Base-by-base conservation (phyloP, 495 filamentous ascomycete genomes). In the Tirmania nivea region DNA sequence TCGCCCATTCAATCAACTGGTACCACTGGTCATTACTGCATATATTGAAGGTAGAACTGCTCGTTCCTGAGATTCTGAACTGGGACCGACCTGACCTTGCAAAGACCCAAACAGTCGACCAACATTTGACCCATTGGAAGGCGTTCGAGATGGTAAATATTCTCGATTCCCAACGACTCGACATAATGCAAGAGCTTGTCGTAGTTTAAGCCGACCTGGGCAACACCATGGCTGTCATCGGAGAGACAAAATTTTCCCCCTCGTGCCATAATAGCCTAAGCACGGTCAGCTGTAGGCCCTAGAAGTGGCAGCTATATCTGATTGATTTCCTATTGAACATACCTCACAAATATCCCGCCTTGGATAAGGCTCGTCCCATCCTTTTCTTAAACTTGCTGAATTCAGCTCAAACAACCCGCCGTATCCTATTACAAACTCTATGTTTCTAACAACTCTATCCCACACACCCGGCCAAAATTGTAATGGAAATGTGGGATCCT, bases 351-450 rank as follows among this genome's bases (percentile, higher is more conserved):
- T 78, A 65, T 81, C 76, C 49, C 72, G 71, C 57, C 74, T 76
- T 1, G 90, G 90, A 74, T 96, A 97, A 49, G 89, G 84, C 70
- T 94, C 85, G 14, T 69, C 74, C 71, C 94, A 75, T 17, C 88
- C 90, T 71, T 96, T 96, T 62, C 90, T 73, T 67, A 95, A 64
- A 35, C 76, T 86, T 52, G 81, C 77, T 39, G 80, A 84, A 66
- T 96, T 97, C 60, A 93, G 68, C 73, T 97, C 90, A 42, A 96
- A 55, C 61, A 93, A 72, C 1, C 85, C 87, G 10, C 82, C 84
- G 63, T 93, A 86, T 50, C 63, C 71, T 19, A 69, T 74, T 49
- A 90, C 71, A 55, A 79, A 72, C 49, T 73, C 66, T 60, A 96
- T 67, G 67, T 96, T 96, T 50, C 87, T 71, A 50, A 73, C 53